Conservation (phyloP, 225 moss, liverwort and hornwort genomes). For the Pseudoscleropodium purum region DNA sequence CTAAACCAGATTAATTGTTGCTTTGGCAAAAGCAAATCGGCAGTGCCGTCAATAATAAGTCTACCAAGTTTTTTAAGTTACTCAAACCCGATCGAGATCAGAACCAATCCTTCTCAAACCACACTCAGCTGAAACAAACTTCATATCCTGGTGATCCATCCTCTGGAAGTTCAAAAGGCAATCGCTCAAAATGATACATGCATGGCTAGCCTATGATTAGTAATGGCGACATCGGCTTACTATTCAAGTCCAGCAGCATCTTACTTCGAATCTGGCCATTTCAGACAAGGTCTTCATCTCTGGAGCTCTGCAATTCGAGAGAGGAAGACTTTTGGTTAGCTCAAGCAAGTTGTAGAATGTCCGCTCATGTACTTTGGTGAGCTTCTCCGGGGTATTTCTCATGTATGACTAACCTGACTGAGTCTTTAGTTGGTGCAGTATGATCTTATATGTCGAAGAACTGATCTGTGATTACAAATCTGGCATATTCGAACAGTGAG, state of each 20-base stretch:
- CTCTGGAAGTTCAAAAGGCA: neutral
- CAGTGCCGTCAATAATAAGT: neutral
- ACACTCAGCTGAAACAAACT: neutral
- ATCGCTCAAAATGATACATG: neutral
- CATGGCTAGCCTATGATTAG: neutral
- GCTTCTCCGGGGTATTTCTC: neutral
- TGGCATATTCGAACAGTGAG: neutral
- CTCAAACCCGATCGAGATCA: neutral
- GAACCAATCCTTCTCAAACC: neutral
- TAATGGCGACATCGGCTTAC: constrained; percentile 14
- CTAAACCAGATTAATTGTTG: neutral
- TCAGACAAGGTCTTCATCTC: too few species aligned
- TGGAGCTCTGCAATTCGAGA: neutral
- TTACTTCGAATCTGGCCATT: neutral
- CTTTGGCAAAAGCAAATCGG: neutral
- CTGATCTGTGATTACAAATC: neutral
- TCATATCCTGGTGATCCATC: neutral
- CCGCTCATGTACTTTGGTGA: neutral
- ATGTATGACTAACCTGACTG: neutral
- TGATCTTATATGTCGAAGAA: neutral
- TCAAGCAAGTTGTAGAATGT: neutral
- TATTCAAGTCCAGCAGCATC: constrained; percentile 73
- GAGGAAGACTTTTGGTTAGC: neutral
- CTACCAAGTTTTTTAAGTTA: neutral
- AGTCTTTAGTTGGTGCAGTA: too few species aligned